Percentiles rank a stretch among this genome's conserved stretches.
phyloP scores from a whole-genome alignment of 495 filamentous ascomycete species.

The Penicillium bovifimosum region DNA sequence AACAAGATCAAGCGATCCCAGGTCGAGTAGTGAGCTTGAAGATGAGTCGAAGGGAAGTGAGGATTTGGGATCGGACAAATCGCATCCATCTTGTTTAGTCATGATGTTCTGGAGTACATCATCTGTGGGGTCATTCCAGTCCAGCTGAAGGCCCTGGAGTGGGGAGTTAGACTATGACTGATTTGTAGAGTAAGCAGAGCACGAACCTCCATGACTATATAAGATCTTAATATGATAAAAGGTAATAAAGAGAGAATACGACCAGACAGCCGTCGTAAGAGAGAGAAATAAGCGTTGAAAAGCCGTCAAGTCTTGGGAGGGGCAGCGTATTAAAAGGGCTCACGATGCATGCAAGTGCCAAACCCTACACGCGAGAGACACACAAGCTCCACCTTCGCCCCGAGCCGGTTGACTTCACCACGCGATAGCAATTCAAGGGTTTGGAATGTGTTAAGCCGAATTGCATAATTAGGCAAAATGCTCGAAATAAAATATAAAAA shows the following conservation, averaged over 20 bases:
- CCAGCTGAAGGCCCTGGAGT: constrained; percentile 11
- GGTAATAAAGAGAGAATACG: not conserved
- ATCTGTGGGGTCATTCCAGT: constrained; percentile 30
- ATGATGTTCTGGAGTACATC: constrained; percentile 39
- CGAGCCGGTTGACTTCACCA: constrained; percentile 22
- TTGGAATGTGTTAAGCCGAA: constrained; percentile 2
- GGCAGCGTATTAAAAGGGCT: constrained; percentile 1
- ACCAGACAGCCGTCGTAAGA: not conserved
- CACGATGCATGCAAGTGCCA: constrained; percentile 12
- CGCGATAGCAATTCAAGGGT: constrained; percentile 7
- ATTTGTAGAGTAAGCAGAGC: not conserved
- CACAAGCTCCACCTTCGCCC: constrained; percentile 15
- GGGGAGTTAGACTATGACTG: not conserved
- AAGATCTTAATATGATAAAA: not conserved
- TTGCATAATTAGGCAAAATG: not conserved
- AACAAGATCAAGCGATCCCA: constrained; percentile 14
- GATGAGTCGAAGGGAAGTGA: constrained; percentile 24
- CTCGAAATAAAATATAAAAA: not conserved
- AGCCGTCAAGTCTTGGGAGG: not conserved
- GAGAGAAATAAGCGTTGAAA: not conserved
- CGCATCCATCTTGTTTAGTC: constrained; percentile 13
- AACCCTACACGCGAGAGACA: constrained; percentile 18
- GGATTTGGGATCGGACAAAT: constrained; percentile 10
- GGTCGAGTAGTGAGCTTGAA: constrained; percentile 24
- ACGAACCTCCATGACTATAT: constrained; percentile 20